Evolutionary conservation across 768 basidiomycete species (phyloP).

Genomic region (Galerina marginata): DNA sequence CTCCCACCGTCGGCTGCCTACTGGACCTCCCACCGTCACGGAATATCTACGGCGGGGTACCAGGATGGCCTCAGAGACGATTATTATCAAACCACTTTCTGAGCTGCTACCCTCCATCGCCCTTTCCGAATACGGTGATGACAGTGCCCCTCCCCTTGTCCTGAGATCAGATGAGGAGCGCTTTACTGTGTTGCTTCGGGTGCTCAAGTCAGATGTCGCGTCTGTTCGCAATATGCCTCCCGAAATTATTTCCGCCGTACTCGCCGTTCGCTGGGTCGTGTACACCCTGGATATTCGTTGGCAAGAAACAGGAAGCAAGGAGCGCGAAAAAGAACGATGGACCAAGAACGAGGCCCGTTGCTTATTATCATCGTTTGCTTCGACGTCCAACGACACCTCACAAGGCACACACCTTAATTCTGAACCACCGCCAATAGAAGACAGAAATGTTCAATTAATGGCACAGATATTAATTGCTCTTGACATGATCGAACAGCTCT

Average conservation of each 20-base stretch:
- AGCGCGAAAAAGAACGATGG: slow-evolving; percentile 75
- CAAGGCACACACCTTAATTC: slow-evolving; percentile 13
- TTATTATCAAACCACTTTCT: slow-evolving; percentile 54
- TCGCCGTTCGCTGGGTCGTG: slow-evolving; percentile 70
- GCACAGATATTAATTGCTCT: slow-evolving; percentile 67
- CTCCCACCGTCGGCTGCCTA: slow-evolving; percentile 33
- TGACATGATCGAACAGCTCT: slow-evolving; percentile 63
- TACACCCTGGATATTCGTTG: slow-evolving; percentile 55
- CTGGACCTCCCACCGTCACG: slow-evolving; percentile 34
- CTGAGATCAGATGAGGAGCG: slow-evolving; percentile 56
- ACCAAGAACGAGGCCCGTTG: slow-evolving; percentile 63
- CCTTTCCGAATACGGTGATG: slow-evolving; percentile 36
- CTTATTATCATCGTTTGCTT: slow-evolving; percentile 58
- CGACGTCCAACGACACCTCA: slow-evolving; percentile 20
- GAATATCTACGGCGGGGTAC: slow-evolving; percentile 78
- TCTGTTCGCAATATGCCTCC: slow-evolving; percentile 51
- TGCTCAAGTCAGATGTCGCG: slow-evolving; percentile 58
- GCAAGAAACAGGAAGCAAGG: slow-evolving; percentile 54
- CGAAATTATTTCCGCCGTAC: slow-evolving; percentile 52
- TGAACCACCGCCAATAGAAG: slow-evolving; percentile 45
- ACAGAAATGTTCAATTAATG: slow-evolving; percentile 70
- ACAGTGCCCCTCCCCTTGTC: slow-evolving; percentile 48
- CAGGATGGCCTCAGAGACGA: slow-evolving; percentile 61
- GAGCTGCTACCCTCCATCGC: slow-evolving; percentile 51
- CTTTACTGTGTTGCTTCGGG: slow-evolving; percentile 58